Evolutionary conservation across 345 rosid genomes (phyloP).

Genomic region (Chamaenerion angustifolium): DNA sequence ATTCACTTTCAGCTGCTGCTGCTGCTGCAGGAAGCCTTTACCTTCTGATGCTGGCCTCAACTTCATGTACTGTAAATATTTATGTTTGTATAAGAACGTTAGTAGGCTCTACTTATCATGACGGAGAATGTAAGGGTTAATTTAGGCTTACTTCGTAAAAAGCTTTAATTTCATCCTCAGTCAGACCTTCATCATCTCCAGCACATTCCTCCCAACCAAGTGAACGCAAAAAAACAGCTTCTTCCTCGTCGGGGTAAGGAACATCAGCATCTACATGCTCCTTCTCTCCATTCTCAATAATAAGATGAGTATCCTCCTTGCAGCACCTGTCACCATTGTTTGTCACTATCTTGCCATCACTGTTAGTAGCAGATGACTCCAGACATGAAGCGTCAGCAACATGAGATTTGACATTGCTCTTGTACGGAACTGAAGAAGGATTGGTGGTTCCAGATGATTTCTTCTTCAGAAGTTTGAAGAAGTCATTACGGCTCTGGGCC

Average conservation of each 20-base stretch:
- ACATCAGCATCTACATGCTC: conserved; percentile 3
- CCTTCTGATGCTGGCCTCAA: conserved; percentile 2
- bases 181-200: conserved; percentile 40
- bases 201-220: conserved; percentile 52
- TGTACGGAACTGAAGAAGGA: conserved; percentile 8
- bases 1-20: conserved; percentile 5
- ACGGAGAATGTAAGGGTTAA: no score
- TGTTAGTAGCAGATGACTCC: background rate
- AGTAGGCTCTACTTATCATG: no score
- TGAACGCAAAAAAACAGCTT: conserved; percentile 31
- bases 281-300: conserved; percentile 15
- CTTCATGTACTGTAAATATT: conserved; percentile 8
- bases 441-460: conserved; percentile 18
- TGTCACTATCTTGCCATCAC: conserved; percentile 1
- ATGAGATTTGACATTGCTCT: conserved; percentile 12
- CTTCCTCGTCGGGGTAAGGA: conserved; percentile 26
- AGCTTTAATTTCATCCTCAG: conserved; percentile 40
- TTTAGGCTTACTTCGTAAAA: conserved; percentile 34
- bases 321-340: conserved; percentile 7
- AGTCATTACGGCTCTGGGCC: conserved; percentile 37
- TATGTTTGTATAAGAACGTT: background rate
- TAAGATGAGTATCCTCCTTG: conserved; percentile 4
- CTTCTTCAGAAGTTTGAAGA: conserved; percentile 38
- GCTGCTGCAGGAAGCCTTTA: background rate
- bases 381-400: background rate